Conservation (phyloP, 1,284 basidiomycete genomes). For the Irpex lacteus region DNA sequence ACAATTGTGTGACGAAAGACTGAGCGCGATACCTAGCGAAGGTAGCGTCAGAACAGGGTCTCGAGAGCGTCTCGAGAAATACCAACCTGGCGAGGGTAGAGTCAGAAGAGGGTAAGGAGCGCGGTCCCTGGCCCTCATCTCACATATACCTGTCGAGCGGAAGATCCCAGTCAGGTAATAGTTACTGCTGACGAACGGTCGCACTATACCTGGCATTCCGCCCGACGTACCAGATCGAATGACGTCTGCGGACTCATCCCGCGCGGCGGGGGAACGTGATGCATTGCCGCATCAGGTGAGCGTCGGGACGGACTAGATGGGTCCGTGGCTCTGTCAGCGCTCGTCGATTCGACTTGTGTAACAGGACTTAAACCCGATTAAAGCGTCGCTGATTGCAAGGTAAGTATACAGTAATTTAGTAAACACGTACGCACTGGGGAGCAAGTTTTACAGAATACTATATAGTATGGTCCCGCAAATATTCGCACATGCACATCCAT, state of each 20-base stretch:
- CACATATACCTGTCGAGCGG: background rate
- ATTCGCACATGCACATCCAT: too few relatives aligned
- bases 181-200: background rate
- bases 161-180: background rate
- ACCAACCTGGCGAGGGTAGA: background rate
- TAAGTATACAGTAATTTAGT: too few relatives aligned
- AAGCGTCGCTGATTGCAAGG: too few relatives aligned
- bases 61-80: background rate
- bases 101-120: background rate
- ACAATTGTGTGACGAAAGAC: background rate
- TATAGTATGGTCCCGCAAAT: too few relatives aligned
- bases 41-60: background rate
- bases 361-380: too few relatives aligned
- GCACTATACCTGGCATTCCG: background rate
- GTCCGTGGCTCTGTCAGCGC: too few relatives aligned
- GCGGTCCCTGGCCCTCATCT: background rate
- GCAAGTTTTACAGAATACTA: too few relatives aligned
- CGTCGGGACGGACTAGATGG: too few relatives aligned
- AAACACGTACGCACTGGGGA: too few relatives aligned
- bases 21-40: background rate
- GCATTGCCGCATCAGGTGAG: too few relatives aligned
- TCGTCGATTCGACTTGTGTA: too few relatives aligned
- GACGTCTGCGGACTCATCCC: background rate
- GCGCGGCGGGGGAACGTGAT: background rate
- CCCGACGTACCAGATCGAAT: background rate